phyloP scores from a whole-genome alignment of 1,284 basidiomycete genomes.

The Cryptococcus maquisensis region DNA sequence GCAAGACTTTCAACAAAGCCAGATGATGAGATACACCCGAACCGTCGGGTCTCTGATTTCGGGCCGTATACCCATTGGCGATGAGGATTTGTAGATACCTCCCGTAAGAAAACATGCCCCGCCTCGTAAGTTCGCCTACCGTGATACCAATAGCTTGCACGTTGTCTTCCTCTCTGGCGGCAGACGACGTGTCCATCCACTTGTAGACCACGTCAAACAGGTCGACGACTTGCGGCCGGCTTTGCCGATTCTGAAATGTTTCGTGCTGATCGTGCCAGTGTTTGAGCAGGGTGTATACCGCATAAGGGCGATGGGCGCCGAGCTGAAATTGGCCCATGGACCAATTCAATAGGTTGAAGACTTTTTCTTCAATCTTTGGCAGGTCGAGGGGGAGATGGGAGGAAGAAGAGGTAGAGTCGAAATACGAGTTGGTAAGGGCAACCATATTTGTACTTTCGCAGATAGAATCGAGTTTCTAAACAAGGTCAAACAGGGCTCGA shows the following conservation, averaged over 20 bases:
- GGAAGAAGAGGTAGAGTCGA: conserved; percentile 48
- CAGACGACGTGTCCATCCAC: conserved; percentile 71
- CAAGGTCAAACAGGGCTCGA: neutral
- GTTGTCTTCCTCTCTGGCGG: conserved; percentile 59
- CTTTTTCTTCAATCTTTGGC: conserved; percentile 53
- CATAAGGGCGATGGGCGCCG: conserved; percentile 78
- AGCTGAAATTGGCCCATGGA: conserved; percentile 76
- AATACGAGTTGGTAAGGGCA: conserved; percentile 57
- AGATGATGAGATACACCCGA: conserved; percentile 32
- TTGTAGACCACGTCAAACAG: conserved; percentile 60
- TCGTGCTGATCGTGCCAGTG: conserved; percentile 59
- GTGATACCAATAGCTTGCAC: conserved; percentile 64
- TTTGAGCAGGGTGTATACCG: conserved; percentile 68
- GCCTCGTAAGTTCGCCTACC: conserved; percentile 72
- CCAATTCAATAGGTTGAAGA: conserved; percentile 80
- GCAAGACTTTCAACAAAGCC: conserved; percentile 36
- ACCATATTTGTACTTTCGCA: conserved; percentile 64
- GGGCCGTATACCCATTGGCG: conserved; percentile 58
- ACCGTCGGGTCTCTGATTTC: conserved; percentile 10
- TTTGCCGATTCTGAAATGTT: conserved; percentile 15
- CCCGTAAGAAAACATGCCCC: conserved; percentile 75
- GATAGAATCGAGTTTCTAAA: conserved; percentile 74
- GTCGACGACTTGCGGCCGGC: conserved; percentile 24
- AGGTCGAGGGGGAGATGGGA: conserved; percentile 50
- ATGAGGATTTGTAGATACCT: conserved; percentile 79